A percentile compares a stretch with the other conserved stretches of the same genome.
Evolutionary conservation across 768 basidiomycete genomes (phyloP).

Genomic region (Calocera viscosa): DNA sequence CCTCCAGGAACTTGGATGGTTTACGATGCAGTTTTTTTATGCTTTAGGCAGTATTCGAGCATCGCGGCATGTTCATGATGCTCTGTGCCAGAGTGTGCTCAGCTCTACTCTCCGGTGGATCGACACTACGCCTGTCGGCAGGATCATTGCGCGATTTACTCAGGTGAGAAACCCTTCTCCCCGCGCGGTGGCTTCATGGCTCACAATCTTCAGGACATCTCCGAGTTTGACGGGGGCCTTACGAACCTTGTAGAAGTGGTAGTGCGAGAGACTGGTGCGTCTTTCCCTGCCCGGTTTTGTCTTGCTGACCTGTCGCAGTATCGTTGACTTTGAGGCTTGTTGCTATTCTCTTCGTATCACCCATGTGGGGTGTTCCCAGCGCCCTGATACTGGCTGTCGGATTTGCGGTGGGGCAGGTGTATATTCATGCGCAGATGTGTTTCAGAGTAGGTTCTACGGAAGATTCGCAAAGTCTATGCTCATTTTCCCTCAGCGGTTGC

Average conservation of each 20-base stretch:
- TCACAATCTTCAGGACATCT: not conserved
- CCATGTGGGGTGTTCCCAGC: slow-evolving; percentile 36
- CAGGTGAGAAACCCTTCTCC: not conserved
- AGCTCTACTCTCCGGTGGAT: slow-evolving; percentile 14
- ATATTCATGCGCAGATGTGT: slow-evolving; percentile 44
- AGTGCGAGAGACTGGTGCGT: not conserved
- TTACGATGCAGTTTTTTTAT: not conserved
- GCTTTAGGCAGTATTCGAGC: not conserved
- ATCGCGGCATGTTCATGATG: not conserved
- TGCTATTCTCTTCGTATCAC: not conserved
- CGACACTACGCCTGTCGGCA: slow-evolving; percentile 16
- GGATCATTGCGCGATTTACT: slow-evolving; percentile 16
- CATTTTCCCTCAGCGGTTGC: not conserved
- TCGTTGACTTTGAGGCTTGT: not conserved
- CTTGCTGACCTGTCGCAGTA: not conserved
- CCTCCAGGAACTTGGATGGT: not conserved
- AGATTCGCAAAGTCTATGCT: not conserved
- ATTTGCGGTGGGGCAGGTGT: slow-evolving; percentile 36
- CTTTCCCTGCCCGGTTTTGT: not conserved
- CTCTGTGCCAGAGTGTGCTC: not conserved
- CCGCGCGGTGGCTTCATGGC: no score
- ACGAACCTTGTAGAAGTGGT: not conserved
- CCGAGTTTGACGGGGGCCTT: not conserved
- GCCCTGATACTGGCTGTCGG: slow-evolving; percentile 34
- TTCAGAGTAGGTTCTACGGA: slow-evolving; percentile 24